A percentile compares a stretch with the other conserved stretches of the same genome.
phyloP scores from a whole-genome alignment of 129 eudicot species.

The Silybum marianum region DNA sequence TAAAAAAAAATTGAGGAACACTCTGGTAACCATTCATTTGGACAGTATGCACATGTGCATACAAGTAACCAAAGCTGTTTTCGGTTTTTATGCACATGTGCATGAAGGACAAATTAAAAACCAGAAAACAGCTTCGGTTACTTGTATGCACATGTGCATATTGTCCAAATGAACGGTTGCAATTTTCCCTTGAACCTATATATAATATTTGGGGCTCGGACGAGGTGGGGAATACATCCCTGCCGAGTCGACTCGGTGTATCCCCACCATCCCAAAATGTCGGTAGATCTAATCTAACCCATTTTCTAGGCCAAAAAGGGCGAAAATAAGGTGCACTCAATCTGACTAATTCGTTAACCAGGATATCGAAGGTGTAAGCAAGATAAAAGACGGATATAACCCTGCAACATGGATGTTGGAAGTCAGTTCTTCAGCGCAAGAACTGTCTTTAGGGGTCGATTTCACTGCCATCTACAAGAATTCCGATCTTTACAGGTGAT shows the following conservation, averaged over 20 bases:
- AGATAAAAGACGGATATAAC: slow-evolving; percentile 63
- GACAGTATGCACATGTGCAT: no score
- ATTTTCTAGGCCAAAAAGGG: not conserved
- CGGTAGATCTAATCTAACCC: not conserved
- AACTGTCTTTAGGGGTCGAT: slow-evolving; percentile 46
- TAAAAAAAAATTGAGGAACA: no score
- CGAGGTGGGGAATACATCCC: not conserved
- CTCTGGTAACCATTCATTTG: no score
- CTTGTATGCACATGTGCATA: no score
- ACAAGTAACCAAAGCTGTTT: not conserved
- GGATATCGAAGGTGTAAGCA: slow-evolving; percentile 49
- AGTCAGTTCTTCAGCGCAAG: slow-evolving; percentile 51
- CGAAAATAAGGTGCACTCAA: not conserved
- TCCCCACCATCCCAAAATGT: not conserved
- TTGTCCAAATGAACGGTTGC: no score
- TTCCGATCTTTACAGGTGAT: slow-evolving; percentile 52
- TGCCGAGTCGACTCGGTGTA: not conserved
- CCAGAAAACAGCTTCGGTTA: no score
- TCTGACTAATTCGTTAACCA: not conserved
- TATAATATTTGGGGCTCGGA: not conserved
- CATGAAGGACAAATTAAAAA: no score
- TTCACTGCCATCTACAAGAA: slow-evolving; percentile 50
- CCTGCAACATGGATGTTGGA: slow-evolving; percentile 84
- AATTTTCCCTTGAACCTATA: no score
- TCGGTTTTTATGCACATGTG: no score